A percentile compares a stretch with the other conserved stretches of the same genome.
Conservation (phyloP, 2,329 filamentous ascomycete genomes). For the Tolypocladium album region DNA sequence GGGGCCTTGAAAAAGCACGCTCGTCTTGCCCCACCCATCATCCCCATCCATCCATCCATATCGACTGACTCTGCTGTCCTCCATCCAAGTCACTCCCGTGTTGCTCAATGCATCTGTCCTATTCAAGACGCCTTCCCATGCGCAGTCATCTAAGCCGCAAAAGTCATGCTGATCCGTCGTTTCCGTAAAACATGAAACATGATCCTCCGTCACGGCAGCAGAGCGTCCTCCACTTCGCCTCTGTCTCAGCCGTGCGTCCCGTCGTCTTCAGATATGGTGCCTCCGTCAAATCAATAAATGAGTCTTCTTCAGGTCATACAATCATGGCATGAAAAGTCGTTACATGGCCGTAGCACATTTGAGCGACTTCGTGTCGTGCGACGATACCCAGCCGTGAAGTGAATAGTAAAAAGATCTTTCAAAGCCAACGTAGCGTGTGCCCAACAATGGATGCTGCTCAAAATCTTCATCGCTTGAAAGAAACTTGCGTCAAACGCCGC, state of each 20-base stretch:
- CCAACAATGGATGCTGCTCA: neutral
- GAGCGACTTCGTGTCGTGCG: conserved; percentile 18
- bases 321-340: conserved; percentile 10
- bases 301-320: conserved; percentile 31
- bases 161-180: conserved; percentile 6
- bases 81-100: conserved; percentile 7
- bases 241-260: neutral
- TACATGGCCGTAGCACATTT: conserved; percentile 24
- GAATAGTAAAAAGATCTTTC: conserved; percentile 10
- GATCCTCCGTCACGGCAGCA: conserved; percentile 6
- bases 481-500: conserved; percentile 31
- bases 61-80: neutral
- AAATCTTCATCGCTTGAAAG: conserved; percentile 7
- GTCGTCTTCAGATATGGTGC: neutral
- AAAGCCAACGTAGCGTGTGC: neutral
- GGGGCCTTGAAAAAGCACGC: neutral
- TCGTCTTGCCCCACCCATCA: neutral
- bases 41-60: neutral
- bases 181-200: conserved; percentile 15
- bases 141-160: conserved; percentile 9
- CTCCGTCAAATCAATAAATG: conserved; percentile 11
- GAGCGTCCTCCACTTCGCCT: neutral
- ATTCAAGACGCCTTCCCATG: conserved; percentile 9
- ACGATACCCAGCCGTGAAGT: conserved; percentile 21
- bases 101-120: conserved; percentile 4